Base-by-base conservation (phyloP, 306 rosid genomes). In the Lathyrus tuberosus region DNA sequence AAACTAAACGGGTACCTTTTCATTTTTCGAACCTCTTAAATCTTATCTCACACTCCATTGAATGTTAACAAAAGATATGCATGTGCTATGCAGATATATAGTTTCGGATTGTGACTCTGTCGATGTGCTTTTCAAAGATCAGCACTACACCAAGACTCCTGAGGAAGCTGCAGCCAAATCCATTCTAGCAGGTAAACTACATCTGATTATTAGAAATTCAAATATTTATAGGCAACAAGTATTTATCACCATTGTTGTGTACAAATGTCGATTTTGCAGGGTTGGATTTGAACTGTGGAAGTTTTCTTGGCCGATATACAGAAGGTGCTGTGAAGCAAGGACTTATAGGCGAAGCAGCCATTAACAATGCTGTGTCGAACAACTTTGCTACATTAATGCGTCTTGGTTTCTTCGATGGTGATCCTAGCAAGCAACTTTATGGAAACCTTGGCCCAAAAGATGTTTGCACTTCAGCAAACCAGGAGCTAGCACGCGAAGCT, bases 101-200 rank as follows among this genome's bases (percentile, higher is more conserved):
- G 97, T 88, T 73, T 83, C 99, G 9, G 99, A 94, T 43, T 94
- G 99, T 82, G 99, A 91, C 81, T 94, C 99, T 12, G 84, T 94
- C 12, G 88, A 91, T 6, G 97, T 91, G 62, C 84, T 87, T 69
- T 88, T 16, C 83, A 82, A 87, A 5, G 9, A 20, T 40, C 99
- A 94, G 73, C 97, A 87, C 78, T 91, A 87, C 72, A 88, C 97
- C 56, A 94, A 88, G 62, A 81, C 95, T 59, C 99, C 99, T 7
- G 99, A 94, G 81, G 99, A 94, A 80, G 97, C 99, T 67, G 99
- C 94, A 72, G 99, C 99, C 31, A 83, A 48, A 78, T 67, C 95
- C 71, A 83, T 94, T 61, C 51, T 79, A 22, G 97, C 98, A 62
- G 98, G 98, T 92, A 79, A 74, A 78, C 46, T 68, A 14, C 24